Evolutionary conservation across 2,329 filamentous ascomycete species (phyloP), one percentile per base, ranked within the genome.

Genomic region (Coniochaeta sp.): DNA sequence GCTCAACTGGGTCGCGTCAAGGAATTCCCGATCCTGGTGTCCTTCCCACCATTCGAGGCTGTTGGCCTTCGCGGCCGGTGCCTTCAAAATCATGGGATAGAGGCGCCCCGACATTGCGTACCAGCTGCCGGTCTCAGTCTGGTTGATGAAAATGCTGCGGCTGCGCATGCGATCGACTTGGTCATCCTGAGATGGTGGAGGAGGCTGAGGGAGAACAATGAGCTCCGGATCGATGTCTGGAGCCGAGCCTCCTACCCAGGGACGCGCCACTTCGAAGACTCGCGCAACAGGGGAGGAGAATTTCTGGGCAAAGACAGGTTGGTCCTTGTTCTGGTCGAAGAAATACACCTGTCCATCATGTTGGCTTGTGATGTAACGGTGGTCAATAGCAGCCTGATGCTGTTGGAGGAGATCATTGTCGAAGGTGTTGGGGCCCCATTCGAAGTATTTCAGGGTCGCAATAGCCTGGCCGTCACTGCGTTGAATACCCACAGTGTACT

Each of bases 371-470:
- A 98, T 88, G 74, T 98, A 97, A 63, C 89, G 89, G 66, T 90
- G 87, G 71, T 98, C 93, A 70, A 93, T 88, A 0, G 92, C 91
- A 12, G 80, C 76, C 16, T 83, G 83, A 69, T 98, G 95, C 70
- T 98, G 91, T 57, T 84, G 84, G 67, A 91, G 87, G 7, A 99
- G 84, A 71, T 99, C 95, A 64, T 85, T 85, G 73, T 99, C 93
- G 62, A 88, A 90, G 62, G 89, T 96, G 73, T 99, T 99, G 16
- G 93, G 90, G 0, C 87, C 88, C 95, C 95, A 99, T 72, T 99
- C 95, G 12, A 91, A 89, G 70, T 96, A 99, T 65, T 87, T 93
- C 66, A 99, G 84, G 0, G 91, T 96, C 68, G 92, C 96, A 63
- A 99, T 89, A 8, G 86, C 84, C 62, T 88, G 84, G 1, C 89